These are phyloP conservation scores for Arctium minus DNA, from an alignment of 129 eudicot species.

Conservation along the genomic window DNA sequence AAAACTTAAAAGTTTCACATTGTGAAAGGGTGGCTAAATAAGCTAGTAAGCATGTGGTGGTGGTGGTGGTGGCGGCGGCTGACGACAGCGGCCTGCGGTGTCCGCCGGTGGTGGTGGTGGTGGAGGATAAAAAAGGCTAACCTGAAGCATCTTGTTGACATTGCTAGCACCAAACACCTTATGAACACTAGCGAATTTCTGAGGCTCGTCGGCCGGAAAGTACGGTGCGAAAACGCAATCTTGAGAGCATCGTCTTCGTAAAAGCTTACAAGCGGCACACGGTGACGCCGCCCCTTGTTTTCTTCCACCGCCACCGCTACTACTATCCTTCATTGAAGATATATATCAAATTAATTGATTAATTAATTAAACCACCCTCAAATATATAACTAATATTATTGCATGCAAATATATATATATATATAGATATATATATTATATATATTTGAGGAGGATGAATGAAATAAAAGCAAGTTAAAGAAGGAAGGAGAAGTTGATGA, in stretches of 20 bases:
- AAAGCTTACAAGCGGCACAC: conserved; percentile 85
- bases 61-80: neutral
- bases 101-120: neutral
- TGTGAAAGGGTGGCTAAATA: neutral
- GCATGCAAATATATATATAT: conserved; percentile 11
- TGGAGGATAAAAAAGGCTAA: neutral
- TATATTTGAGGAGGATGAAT: neutral
- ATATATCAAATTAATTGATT: neutral
- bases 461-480: neutral
- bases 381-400: neutral
- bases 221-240: conserved; percentile 83
- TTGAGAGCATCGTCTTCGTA: conserved; percentile 69
- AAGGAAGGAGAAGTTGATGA: conserved; percentile 29
- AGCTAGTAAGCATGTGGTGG: neutral
- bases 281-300: conserved; percentile 80
- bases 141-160: conserved; percentile 95
- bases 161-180: conserved; percentile 96
- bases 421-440: neutral
- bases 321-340: conserved; percentile 48
- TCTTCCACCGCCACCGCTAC: conserved; percentile 39
- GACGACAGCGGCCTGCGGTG: neutral
- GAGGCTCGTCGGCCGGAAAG: conserved; percentile 83
- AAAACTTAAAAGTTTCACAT: neutral
- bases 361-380: neutral
- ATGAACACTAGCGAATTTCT: conserved; percentile 83